Evolutionary conservation across 2,329 filamentous ascomycete species (phyloP), one percentile per base, ranked within the genome.

Genomic region (Tolypocladium ovalisporum): DNA sequence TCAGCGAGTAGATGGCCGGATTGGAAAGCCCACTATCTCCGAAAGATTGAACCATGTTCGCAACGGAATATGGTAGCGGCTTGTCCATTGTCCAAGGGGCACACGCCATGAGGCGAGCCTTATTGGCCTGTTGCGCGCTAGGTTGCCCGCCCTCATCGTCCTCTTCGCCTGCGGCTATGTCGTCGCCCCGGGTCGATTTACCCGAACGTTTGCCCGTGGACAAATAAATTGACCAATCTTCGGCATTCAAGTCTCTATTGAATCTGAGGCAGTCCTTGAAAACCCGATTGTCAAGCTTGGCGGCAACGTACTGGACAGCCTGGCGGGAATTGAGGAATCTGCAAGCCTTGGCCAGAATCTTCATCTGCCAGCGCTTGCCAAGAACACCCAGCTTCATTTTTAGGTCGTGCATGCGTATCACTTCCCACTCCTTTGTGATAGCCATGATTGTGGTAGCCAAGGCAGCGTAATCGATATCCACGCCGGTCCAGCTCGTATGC

Each of bases 221-320:
- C 27, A 82, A 71, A 58, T 80, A 83, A 22, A 76, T 70, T 8
- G 75, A 71, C 82, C 82, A 85, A 61, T 85, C 82, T 27, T 79
- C 77, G 1, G 76, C 64, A 15, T 76, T 81, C 36, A 83, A 75
- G 8, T 84, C 80, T 51, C 82, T 74, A 52, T 79, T 70, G 57
- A 79, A 85, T 61, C 81, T 82, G 60, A 86, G 74, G 62, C 83
- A 86, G 62, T 85, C 82, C 62, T 83, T 84, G 70, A 80, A 84
- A 7, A 85, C 71, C 56, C 76, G 76, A 37, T 76, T 75, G 19
- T 75, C 73, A 13, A 83, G 77, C 40, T 76, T 78, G 5, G 81
- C 82, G 4, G 80, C 80, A 3, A 83, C 79, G 61, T 82, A 84
- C 52, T 78, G 76, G 24, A 84, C 73, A 34, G 80, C 75, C 7